Percentiles rank a stretch among this genome's conserved stretches.
These are phyloP conservation scores for Daldinia bambusicola DNA, from an alignment of 495 filamentous ascomycete genomes.

Conservation along the genomic window DNA sequence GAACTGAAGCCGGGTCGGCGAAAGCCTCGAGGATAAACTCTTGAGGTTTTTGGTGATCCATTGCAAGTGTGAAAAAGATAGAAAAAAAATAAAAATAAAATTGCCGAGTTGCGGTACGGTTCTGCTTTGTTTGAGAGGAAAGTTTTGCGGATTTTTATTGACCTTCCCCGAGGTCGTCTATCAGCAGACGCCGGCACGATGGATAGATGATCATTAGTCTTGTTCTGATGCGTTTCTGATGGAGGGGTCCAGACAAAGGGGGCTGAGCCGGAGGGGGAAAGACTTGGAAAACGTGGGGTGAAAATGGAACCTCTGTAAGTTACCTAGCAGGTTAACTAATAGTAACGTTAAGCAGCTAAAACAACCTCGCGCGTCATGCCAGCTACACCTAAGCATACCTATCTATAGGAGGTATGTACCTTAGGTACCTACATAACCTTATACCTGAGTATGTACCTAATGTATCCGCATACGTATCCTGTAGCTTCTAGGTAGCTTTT, in stretches of 20 bases:
- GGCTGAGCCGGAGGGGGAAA: slow-evolving; percentile 16
- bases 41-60: slow-evolving; percentile 70
- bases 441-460: too few relatives aligned
- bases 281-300: slow-evolving; percentile 35
- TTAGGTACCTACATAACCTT: too few relatives aligned
- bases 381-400: too few relatives aligned
- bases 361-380: slow-evolving; percentile 38
- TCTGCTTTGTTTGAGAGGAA: neutral
- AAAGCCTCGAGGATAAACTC: slow-evolving; percentile 88
- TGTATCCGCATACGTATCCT: neutral
- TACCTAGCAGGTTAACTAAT: too few relatives aligned
- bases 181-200: slow-evolving; percentile 15
- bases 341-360: too few relatives aligned
- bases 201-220: slow-evolving; percentile 20
- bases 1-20: slow-evolving; percentile 81
- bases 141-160: neutral
- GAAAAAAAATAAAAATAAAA: too few relatives aligned
- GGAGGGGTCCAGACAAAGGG: slow-evolving; percentile 25
- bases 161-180: slow-evolving; percentile 34
- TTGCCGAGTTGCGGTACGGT: neutral
- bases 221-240: slow-evolving; percentile 11
- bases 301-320: neutral
- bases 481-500: neutral
- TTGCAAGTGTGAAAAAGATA: slow-evolving; percentile 37
- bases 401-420: too few relatives aligned